A percentile compares a stretch with the other conserved stretches of the same genome.
phyloP scores from a whole-genome alignment of 306 rosid species.

The Trifolium fragiferum region DNA sequence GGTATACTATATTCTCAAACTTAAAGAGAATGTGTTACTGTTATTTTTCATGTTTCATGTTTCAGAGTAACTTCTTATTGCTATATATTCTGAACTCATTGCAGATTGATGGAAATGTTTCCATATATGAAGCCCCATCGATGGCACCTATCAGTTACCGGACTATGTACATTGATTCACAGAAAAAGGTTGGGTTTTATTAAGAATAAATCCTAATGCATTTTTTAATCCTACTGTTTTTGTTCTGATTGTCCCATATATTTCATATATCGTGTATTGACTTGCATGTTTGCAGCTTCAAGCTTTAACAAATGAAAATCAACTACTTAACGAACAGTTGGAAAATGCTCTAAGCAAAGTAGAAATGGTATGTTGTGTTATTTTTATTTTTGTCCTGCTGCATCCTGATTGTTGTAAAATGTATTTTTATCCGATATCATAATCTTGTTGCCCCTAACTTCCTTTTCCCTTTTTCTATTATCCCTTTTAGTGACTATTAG shows the following conservation, averaged over 20 bases:
- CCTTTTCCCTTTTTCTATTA: neutral
- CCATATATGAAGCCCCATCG: slow-evolving; percentile 40
- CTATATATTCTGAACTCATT: slow-evolving; percentile 18
- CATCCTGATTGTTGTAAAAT: slow-evolving; percentile 8
- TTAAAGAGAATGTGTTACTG: neutral
- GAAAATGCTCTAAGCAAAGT: slow-evolving; percentile 60
- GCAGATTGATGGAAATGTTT: slow-evolving; percentile 47
- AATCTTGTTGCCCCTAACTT: neutral
- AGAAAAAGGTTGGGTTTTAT: slow-evolving; percentile 59
- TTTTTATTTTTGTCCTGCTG: neutral
- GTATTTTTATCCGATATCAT: neutral
- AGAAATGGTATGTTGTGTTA: slow-evolving; percentile 64
- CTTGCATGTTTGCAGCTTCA: slow-evolving; percentile 56
- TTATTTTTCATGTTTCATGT: neutral
- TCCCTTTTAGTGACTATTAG: neutral
- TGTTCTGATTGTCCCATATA: slow-evolving; percentile 4
- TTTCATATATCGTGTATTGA: neutral
- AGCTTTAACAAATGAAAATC: slow-evolving; percentile 54
- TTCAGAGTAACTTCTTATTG: neutral
- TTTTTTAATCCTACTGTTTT: slow-evolving; percentile 11
- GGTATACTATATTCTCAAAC: slow-evolving; percentile 45
- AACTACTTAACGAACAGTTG: slow-evolving; percentile 53
- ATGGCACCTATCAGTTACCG: slow-evolving; percentile 36
- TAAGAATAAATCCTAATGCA: neutral
- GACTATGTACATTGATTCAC: slow-evolving; percentile 59